Evolutionary conservation across 2,329 filamentous ascomycete genomes (phyloP).

Genomic region (Piedraia hortae): DNA sequence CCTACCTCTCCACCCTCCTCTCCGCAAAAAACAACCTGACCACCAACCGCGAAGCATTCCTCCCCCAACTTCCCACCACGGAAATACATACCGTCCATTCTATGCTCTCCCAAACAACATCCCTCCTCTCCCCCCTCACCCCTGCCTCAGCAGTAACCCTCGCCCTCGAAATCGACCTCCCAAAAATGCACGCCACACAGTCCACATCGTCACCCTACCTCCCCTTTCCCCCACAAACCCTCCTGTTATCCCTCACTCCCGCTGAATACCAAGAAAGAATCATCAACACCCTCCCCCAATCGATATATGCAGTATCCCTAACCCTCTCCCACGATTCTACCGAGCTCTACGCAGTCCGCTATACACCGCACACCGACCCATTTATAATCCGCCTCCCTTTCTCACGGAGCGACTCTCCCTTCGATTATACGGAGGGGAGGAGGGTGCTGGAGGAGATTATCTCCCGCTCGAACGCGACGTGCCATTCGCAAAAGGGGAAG

Average conservation of each 20-base stretch:
- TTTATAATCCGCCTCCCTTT: conserved; percentile 73
- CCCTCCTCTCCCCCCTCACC: too few relatives aligned
- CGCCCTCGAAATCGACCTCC: too few relatives aligned
- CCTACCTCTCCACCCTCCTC: too few relatives aligned
- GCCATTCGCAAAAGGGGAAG: conserved; percentile 48
- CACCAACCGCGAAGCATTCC: too few relatives aligned
- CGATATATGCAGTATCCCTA: conserved; percentile 69
- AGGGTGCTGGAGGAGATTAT: conserved; percentile 64
- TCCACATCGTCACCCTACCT: too few relatives aligned
- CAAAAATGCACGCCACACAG: too few relatives aligned
- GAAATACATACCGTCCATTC: too few relatives aligned
- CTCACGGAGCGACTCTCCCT: conserved; percentile 52
- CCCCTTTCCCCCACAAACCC: too few relatives aligned
- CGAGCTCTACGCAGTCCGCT: conserved; percentile 71
- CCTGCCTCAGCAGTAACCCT: too few relatives aligned
- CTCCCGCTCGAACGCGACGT: conserved; percentile 51
- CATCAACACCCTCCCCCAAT: conserved; percentile 54
- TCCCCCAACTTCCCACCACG: too few relatives aligned
- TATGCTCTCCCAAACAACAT: too few relatives aligned
- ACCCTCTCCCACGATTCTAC: conserved; percentile 55
- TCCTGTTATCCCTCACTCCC: conserved; percentile 9
- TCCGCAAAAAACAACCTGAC: too few relatives aligned
- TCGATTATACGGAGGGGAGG: conserved; percentile 58
- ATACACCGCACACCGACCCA: conserved; percentile 45
- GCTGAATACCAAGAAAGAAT: conserved; percentile 47